A percentile compares a stretch with the other conserved stretches of the same genome.
Evolutionary conservation across 345 rosid genomes (phyloP).

Genomic region (Bruguiera gymnorhiza): DNA sequence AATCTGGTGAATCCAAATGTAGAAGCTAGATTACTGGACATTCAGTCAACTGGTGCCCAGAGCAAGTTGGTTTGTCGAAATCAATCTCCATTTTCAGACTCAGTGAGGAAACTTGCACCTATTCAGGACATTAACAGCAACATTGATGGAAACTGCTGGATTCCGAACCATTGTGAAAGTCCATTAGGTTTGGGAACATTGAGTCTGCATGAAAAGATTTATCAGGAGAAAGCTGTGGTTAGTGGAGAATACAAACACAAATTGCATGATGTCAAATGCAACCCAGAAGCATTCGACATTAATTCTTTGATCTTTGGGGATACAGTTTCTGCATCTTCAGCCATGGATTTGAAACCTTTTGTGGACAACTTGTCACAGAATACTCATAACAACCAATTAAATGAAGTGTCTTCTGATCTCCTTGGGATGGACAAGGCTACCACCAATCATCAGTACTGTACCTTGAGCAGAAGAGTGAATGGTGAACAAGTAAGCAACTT

Average conservation of each 20-base stretch:
- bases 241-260: slow-evolving; percentile 20
- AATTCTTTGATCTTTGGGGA: slow-evolving; percentile 24
- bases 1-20: slow-evolving; percentile 30
- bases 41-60: slow-evolving; percentile 23
- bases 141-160: slow-evolving; percentile 13
- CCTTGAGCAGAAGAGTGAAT: slow-evolving; percentile 18
- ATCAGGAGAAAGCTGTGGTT: slow-evolving; percentile 18
- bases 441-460: slow-evolving; percentile 13
- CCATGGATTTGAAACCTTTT: slow-evolving; percentile 21
- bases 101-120: slow-evolving; percentile 19
- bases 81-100: slow-evolving; percentile 23
- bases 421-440: slow-evolving; percentile 19
- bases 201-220: slow-evolving; percentile 30
- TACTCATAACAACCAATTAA: slow-evolving; percentile 17
- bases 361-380: slow-evolving; percentile 23
- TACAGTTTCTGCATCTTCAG: slow-evolving; percentile 21
- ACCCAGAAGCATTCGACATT: slow-evolving; percentile 23
- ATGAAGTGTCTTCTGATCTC: slow-evolving; percentile 13
- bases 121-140: slow-evolving; percentile 24
- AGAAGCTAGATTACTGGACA: slow-evolving; percentile 33
- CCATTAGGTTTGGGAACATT: slow-evolving; percentile 5
- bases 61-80: slow-evolving; percentile 20
- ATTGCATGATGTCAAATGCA: slow-evolving; percentile 19
- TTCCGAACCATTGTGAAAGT: slow-evolving; percentile 16
- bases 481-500: slow-evolving; percentile 22